Conservation (phyloP, 306 rosid species). For the Erythrophleum fordii region DNA sequence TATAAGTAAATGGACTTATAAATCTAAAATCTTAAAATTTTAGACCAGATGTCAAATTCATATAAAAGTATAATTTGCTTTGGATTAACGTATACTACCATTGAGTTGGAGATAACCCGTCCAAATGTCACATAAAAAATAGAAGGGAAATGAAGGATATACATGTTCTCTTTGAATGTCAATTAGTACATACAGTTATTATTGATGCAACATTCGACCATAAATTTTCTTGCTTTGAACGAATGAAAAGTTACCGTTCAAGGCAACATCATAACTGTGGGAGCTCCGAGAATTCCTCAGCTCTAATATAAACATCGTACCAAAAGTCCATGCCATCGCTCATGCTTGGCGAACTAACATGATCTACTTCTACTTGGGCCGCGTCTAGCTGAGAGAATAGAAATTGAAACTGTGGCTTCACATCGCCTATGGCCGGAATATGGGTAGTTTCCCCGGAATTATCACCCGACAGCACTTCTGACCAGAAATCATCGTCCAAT, state of each 20-base stretch:
- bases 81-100: background rate
- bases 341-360: conserved; percentile 28
- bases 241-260: background rate
- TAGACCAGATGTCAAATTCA: too few species aligned
- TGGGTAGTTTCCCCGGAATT: conserved; percentile 22
- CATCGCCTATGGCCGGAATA: conserved; percentile 24
- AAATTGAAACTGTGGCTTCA: conserved; percentile 8
- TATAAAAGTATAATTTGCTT: too few species aligned
- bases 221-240: background rate
- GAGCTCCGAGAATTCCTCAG: conserved; percentile 55
- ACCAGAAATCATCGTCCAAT: conserved; percentile 74
- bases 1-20: too few species aligned
- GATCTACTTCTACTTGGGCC: conserved; percentile 17
- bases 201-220: background rate
- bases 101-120: background rate
- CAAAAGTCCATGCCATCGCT: conserved; percentile 63
- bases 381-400: conserved; percentile 37
- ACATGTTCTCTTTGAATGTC: background rate
- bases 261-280: conserved; percentile 37
- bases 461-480: conserved; percentile 59
- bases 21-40: too few species aligned
- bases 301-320: conserved; percentile 55
- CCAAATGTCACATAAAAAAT: too few species aligned
- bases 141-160: background rate
- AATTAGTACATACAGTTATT: background rate